Conservation (phyloP, 1,284 basidiomycete species). For the Malassezia furfur region DNA sequence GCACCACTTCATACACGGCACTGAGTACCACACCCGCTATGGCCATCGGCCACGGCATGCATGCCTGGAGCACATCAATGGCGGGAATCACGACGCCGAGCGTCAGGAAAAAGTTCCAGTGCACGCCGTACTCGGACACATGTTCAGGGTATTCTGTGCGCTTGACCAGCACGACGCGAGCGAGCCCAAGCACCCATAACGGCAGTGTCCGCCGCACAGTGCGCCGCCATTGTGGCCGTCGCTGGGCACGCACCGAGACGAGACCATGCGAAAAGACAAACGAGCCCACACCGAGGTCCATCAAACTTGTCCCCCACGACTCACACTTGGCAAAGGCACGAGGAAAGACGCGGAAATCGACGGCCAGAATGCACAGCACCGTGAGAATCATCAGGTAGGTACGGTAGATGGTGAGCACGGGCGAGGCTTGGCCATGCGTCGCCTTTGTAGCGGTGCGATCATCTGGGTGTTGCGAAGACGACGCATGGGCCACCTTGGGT, state of each 20-base stretch:
- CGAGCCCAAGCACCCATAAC: conserved; percentile 63
- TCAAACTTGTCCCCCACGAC: conserved; percentile 77
- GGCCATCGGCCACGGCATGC: conserved; percentile 54
- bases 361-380: conserved; percentile 78
- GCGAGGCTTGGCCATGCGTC: background rate
- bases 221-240: conserved; percentile 24
- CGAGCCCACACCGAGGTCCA: conserved; percentile 94
- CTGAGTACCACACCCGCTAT: conserved; percentile 58
- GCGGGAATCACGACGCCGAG: conserved; percentile 66
- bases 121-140: conserved; percentile 84
- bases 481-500: too few relatives aligned
- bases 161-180: conserved; percentile 78
- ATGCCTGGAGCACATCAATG: conserved; percentile 56
- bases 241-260: conserved; percentile 59
- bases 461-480: too few relatives aligned
- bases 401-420: conserved; percentile 74
- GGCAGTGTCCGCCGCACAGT: conserved; percentile 59
- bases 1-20: conserved; percentile 15
- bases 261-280: conserved; percentile 91
- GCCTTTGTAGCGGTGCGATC: too few relatives aligned
- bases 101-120: conserved; percentile 99
- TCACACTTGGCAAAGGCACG: conserved; percentile 83
- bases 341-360: conserved; percentile 85
- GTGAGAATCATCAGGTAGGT: conserved; percentile 95
- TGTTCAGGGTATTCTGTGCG: conserved; percentile 89